These are phyloP conservation scores for Xylariomycetidae sp. DNA, from an alignment of 2,329 filamentous ascomycete genomes.

Conservation along the genomic window DNA sequence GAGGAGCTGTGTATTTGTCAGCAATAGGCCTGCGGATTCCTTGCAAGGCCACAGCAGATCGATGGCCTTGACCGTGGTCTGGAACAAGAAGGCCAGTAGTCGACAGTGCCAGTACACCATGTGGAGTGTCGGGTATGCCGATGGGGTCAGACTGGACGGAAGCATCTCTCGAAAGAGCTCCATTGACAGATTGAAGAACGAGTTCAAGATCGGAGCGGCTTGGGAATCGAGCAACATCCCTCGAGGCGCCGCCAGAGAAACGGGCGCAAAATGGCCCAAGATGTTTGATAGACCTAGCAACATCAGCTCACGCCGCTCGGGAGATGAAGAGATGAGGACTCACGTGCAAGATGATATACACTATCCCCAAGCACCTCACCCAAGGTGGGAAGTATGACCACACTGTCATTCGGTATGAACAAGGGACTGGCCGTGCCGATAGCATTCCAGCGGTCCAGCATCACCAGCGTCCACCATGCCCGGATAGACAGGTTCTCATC, in stretches of 20 bases:
- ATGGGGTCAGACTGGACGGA: constrained; percentile 48
- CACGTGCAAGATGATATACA: constrained; percentile 59
- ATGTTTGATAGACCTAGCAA: constrained; percentile 49
- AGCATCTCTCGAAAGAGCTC: constrained; percentile 63
- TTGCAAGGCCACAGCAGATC: constrained; percentile 56
- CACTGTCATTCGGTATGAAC: constrained; percentile 56
- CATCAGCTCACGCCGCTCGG: not conserved
- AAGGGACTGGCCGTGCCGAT: constrained; percentile 58
- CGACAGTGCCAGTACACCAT: constrained; percentile 66
- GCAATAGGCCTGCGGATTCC: constrained; percentile 53
- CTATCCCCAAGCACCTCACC: constrained; percentile 55
- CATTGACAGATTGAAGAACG: constrained; percentile 49
- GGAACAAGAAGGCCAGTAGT: constrained; percentile 56
- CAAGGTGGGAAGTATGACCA: constrained; percentile 55
- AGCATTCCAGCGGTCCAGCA: constrained; percentile 69
- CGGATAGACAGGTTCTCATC: constrained; percentile 57
- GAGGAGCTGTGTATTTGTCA: constrained; percentile 46
- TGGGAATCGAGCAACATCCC: constrained; percentile 35
- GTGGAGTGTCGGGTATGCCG: constrained; percentile 51
- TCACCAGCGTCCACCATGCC: constrained; percentile 66
- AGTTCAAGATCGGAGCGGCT: constrained; percentile 37
- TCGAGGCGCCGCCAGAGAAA: constrained; percentile 36
- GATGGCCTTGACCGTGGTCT: constrained; percentile 46
- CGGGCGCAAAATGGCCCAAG: constrained; percentile 47
- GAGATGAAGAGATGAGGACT: constrained; percentile 31